A percentile compares a stretch with the other conserved stretches of the same genome.
These are phyloP conservation scores for Ceraceosorus bombacis DNA, from an alignment of 1,284 basidiomycete genomes.

Conservation along the genomic window DNA sequence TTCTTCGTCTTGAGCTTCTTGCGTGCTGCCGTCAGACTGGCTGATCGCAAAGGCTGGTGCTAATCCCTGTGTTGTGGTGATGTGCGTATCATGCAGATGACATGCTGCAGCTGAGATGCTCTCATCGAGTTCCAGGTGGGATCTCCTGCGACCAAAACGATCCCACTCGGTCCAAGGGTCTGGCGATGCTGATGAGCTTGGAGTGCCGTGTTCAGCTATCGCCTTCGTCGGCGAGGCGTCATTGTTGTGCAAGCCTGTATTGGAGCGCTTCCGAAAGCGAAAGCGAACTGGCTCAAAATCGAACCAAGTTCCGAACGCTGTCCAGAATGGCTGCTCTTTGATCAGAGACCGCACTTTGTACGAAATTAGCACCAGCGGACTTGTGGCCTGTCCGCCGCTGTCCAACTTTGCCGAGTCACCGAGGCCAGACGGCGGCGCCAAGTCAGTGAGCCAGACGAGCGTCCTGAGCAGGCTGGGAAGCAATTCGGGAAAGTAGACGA, in stretches of 20 bases:
- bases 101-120: background rate
- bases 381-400: background rate
- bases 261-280: background rate
- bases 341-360: slow-evolving; percentile 68
- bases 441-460: slow-evolving; percentile 29
- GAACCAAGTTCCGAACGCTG: slow-evolving; percentile 74
- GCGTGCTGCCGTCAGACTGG: background rate
- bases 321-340: slow-evolving; percentile 74
- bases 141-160: no score
- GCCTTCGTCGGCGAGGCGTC: no score
- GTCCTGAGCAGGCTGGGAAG: slow-evolving; percentile 39
- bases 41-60: slow-evolving; percentile 6
- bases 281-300: slow-evolving; percentile 57
- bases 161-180: no score
- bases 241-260: no score
- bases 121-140: no score
- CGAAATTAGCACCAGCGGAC: slow-evolving; percentile 39
- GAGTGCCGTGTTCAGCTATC: no score
- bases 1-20: slow-evolving; percentile 14
- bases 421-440: background rate
- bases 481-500: slow-evolving; percentile 46
- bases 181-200: no score
- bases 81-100: slow-evolving; percentile 3
- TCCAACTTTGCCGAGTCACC: background rate
- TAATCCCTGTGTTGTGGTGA: slow-evolving; percentile 8